Conservation (phyloP, 75 land plant genomes). For the Cunninghamia lanceolata region DNA sequence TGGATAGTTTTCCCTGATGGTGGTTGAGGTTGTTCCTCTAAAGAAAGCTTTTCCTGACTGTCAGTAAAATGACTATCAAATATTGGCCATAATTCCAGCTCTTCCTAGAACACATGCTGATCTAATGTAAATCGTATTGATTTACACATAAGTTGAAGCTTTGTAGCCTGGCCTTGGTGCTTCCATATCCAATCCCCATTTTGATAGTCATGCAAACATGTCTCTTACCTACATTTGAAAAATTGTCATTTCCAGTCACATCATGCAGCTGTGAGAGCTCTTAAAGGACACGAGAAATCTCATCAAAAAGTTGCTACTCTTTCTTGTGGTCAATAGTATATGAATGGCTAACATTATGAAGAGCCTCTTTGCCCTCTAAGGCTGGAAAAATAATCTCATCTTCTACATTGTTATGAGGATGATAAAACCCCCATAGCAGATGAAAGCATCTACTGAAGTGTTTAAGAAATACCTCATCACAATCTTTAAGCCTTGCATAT, state of each 20-base stretch:
- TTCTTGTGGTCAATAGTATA: constrained; percentile 84
- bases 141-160: constrained; percentile 85
- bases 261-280: constrained; percentile 55
- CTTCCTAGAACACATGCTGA: constrained; percentile 74
- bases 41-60: no score
- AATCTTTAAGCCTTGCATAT: constrained; percentile 46
- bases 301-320: constrained; percentile 69
- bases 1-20: constrained; percentile 16
- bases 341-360: constrained; percentile 89
- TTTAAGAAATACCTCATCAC: constrained; percentile 60
- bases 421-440: constrained; percentile 73
- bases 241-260: background rate
- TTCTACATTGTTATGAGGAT: constrained; percentile 91
- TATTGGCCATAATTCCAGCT: constrained; percentile 84
- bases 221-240: background rate
- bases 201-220: constrained; percentile 5
- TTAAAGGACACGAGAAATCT: constrained; percentile 57
- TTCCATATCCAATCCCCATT: constrained; percentile 14
- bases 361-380: constrained; percentile 74
- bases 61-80: constrained; percentile 74
- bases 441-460: constrained; percentile 79
- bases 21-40: constrained; percentile 27
- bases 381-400: constrained; percentile 93
- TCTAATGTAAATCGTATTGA: constrained; percentile 66
- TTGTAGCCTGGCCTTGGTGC: constrained; percentile 53